Conservation (phyloP, 257 asterid species). For the Dorcoceras hygrometricum region DNA sequence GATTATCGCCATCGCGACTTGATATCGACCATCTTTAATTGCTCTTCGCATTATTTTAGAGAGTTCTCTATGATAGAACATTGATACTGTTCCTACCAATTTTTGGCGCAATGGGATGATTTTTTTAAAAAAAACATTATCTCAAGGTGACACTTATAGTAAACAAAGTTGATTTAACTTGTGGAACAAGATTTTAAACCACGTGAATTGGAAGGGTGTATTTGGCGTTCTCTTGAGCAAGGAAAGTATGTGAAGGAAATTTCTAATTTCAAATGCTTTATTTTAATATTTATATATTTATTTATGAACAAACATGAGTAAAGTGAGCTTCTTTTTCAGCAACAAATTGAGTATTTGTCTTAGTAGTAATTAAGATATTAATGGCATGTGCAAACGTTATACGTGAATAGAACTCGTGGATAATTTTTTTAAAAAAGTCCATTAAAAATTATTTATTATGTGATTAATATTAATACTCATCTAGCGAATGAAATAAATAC, state of each 20-base stretch:
- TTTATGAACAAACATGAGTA: too few species aligned
- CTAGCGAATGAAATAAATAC: too few species aligned
- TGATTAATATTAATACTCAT: too few species aligned
- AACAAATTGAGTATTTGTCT: too few species aligned
- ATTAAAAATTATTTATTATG: too few species aligned
- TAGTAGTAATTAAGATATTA: too few species aligned
- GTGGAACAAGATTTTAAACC: neutral
- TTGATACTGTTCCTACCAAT: conserved; percentile 5
- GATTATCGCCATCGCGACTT: conserved; percentile 44
- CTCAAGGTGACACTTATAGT: neutral
- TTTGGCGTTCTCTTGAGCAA: neutral
- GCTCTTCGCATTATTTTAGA: conserved; percentile 37
- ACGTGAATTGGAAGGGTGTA: neutral
- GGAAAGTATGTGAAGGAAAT: neutral
- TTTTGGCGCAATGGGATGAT: neutral
- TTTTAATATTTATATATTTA: too few species aligned
- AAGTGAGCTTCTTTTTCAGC: too few species aligned
- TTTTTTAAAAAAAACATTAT: neutral
- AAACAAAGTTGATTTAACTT: neutral
- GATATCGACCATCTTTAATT: conserved; percentile 38
- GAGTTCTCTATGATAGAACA: conserved; percentile 37
- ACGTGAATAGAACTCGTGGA: too few species aligned
- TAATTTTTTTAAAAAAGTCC: too few species aligned
- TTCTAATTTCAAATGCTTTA: too few species aligned
- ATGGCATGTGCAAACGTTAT: too few species aligned